Evolutionary conservation across 441 rosid species (phyloP).

Genomic region (Erodium moschatum): DNA sequence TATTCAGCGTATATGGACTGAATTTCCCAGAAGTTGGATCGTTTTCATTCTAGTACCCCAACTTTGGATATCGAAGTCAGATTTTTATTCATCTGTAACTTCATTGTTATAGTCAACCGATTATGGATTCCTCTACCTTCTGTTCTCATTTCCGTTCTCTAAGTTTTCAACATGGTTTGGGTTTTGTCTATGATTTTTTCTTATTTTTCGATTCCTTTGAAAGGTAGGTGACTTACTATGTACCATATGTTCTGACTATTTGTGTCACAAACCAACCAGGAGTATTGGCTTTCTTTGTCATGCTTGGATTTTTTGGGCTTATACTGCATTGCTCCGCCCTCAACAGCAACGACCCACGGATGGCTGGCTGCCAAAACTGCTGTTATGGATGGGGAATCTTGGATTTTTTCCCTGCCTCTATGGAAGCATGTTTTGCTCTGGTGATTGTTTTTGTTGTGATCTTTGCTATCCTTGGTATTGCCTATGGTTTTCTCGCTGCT

Average conservation of each 20-base stretch:
- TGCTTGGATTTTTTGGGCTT: conserved; percentile 82
- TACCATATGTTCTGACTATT: conserved; percentile 12
- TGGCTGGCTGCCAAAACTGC: conserved; percentile 95
- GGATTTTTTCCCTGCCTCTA: conserved; percentile 90
- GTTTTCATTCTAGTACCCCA: too few species aligned
- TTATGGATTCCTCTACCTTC: too few species aligned
- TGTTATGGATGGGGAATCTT: conserved; percentile 94
- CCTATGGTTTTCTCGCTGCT: conserved; percentile 92
- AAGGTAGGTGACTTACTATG: not conserved
- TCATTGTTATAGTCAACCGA: not conserved
- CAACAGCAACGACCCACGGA: conserved; percentile 55
- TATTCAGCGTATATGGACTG: not conserved
- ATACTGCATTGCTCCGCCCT: conserved; percentile 76
- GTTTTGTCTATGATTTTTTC: not conserved
- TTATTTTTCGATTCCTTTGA: not conserved
- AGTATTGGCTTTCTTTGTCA: conserved; percentile 80
- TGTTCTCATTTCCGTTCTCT: not conserved
- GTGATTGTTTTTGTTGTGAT: conserved; percentile 76
- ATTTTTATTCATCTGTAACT: not conserved
- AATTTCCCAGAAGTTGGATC: not conserved
- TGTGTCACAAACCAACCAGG: conserved; percentile 34
- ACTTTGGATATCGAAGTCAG: not conserved
- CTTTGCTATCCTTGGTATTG: conserved; percentile 81
- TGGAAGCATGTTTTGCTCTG: conserved; percentile 91
- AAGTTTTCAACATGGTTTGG: not conserved